Percentiles rank a stretch among this genome's conserved stretches.
Evolutionary conservation across 108 stramenopile genomes (phyloP).

Genomic region (Nitzschia sp.): DNA sequence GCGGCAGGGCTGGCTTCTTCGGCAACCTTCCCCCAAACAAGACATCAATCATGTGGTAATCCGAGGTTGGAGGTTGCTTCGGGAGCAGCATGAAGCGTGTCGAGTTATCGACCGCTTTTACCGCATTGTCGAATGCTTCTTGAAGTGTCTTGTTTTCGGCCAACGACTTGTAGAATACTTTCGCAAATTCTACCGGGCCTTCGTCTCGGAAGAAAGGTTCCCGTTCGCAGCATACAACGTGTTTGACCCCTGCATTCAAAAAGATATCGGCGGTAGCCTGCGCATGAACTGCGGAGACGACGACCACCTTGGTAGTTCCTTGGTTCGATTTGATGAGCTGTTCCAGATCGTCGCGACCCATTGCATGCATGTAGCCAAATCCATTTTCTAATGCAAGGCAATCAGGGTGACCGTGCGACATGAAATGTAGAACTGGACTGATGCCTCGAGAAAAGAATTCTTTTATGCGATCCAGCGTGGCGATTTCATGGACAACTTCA

Average conservation of each 20-base stretch:
- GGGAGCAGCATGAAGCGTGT: constrained; percentile 63
- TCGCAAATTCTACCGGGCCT: constrained; percentile 64
- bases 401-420: constrained; percentile 52
- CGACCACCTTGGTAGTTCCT: constrained; percentile 58
- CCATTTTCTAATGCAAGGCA: constrained; percentile 71
- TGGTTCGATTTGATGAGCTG: constrained; percentile 18
- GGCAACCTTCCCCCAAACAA: constrained; percentile 13
- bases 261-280: constrained; percentile 62
- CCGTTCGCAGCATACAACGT: constrained; percentile 80
- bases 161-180: constrained; percentile 57
- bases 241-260: constrained; percentile 76
- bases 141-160: constrained; percentile 55
- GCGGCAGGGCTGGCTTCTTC: not conserved
- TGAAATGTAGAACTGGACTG: constrained; percentile 54
- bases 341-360: constrained; percentile 36
- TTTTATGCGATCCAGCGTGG: constrained; percentile 54
- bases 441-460: constrained; percentile 30
- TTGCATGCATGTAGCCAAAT: constrained; percentile 55
- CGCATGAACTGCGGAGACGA: constrained; percentile 79
- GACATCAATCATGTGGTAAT: constrained; percentile 28
- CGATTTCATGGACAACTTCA: constrained; percentile 39
- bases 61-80: constrained; percentile 28
- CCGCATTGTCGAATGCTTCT: constrained; percentile 59
- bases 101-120: constrained; percentile 36
- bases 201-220: constrained; percentile 65